These are phyloP conservation scores for Asterionellopsis glacialis DNA, from an alignment of 108 stramenopile species.

Conservation along the genomic window DNA sequence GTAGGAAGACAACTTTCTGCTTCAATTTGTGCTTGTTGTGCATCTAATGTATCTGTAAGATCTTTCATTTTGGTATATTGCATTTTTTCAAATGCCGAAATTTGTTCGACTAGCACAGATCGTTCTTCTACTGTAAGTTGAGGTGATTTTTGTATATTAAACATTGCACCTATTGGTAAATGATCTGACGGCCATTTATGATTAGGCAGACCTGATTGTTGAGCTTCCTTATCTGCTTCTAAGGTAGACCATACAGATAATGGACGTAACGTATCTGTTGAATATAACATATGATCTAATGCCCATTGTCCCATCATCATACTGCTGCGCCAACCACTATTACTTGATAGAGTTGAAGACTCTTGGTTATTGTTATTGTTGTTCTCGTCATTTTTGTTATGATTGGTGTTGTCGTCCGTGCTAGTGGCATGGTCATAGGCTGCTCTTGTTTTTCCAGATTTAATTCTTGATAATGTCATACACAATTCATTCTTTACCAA, in stretches of 20 bases:
- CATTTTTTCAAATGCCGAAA: too few relatives aligned
- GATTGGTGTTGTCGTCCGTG: too few relatives aligned
- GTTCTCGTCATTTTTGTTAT: too few relatives aligned
- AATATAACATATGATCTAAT: conserved; percentile 53
- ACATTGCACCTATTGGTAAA: conserved; percentile 41
- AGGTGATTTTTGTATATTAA: conserved; percentile 10
- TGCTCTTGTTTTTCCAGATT: conserved; percentile 32
- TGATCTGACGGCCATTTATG: conserved; percentile 41
- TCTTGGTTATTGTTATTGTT: too few relatives aligned
- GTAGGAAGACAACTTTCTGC: too few relatives aligned
- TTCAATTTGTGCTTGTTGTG: too few relatives aligned
- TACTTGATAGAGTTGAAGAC: too few relatives aligned
- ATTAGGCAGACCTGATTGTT: conserved; percentile 34
- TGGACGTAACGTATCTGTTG: conserved; percentile 17
- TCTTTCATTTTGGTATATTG: too few relatives aligned
- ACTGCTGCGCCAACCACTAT: too few relatives aligned
- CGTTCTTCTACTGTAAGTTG: too few relatives aligned
- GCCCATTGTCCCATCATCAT: conserved; percentile 31
- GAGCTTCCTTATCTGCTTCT: conserved; percentile 34
- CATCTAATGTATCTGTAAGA: too few relatives aligned
- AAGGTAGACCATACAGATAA: conserved; percentile 32
- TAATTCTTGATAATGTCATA: conserved; percentile 19
- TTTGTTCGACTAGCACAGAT: too few relatives aligned
- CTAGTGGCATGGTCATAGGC: conserved; percentile 32
- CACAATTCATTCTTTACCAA: conserved; percentile 21